Evolutionary conservation across 305 asterid species (phyloP).

Genomic region (Stenogyne calaminthoides): DNA sequence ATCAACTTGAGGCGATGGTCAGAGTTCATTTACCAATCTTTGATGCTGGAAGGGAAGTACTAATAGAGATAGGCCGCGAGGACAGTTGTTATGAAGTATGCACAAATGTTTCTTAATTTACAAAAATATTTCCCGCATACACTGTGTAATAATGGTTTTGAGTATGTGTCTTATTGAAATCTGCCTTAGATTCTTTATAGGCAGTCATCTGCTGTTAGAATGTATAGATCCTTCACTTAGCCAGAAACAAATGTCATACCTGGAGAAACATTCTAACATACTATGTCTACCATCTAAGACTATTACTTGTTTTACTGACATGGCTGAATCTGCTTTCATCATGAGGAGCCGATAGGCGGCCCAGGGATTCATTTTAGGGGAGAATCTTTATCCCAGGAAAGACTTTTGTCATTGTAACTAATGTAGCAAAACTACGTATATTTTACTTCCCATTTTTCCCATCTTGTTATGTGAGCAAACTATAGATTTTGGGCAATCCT

Average conservation of each 20-base stretch:
- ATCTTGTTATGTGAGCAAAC: conserved; percentile 1
- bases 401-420: neutral
- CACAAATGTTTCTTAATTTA: neutral
- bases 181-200: neutral
- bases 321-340: conserved; percentile 7
- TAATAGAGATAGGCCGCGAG: neutral
- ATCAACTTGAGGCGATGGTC: conserved; percentile 9
- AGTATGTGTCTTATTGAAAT: neutral
- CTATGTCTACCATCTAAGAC: neutral
- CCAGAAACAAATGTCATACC: conserved; percentile 5
- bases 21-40: neutral
- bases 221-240: conserved; percentile 8
- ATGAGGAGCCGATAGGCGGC: conserved; percentile 10
- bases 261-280: neutral
- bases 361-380: neutral
- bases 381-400: conserved; percentile 1
- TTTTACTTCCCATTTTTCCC: neutral
- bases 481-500: conserved; percentile 15
- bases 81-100: neutral
- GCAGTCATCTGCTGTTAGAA: neutral
- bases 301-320: neutral
- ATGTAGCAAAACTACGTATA: conserved; percentile 4
- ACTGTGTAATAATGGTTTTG: neutral
- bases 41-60: neutral
- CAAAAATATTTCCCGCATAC: neutral